phyloP scores from a whole-genome alignment of 2,329 filamentous ascomycete genomes.

The Metarhizium rileyi region DNA sequence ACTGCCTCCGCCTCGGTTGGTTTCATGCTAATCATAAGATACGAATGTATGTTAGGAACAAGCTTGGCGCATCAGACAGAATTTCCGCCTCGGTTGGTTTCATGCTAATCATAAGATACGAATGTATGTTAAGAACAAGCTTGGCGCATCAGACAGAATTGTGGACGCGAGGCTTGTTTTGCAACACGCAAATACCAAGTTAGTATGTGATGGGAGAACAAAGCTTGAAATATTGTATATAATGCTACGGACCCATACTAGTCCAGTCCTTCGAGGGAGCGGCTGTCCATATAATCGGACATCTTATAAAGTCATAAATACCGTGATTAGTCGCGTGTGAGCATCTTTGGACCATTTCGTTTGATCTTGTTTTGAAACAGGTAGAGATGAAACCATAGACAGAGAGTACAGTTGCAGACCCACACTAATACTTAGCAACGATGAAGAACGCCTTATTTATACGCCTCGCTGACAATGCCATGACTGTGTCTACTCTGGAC shows the following conservation, averaged over 20 bases:
- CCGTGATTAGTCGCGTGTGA: neutral
- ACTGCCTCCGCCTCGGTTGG: neutral
- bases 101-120: neutral
- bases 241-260: neutral
- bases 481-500: slow-evolving; percentile 12
- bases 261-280: neutral
- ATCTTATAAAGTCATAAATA: neutral
- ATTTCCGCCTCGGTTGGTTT: neutral
- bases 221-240: neutral
- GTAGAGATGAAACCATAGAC: neutral
- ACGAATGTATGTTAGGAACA: no score
- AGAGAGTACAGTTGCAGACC: neutral
- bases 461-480: slow-evolving; percentile 25
- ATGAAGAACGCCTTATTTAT: slow-evolving; percentile 18
- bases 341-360: neutral
- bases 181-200: no score
- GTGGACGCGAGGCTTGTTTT: no score
- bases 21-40: neutral
- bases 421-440: neutral
- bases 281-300: neutral
- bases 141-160: no score
- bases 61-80: no score
- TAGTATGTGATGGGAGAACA: no score
- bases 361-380: neutral
- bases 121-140: no score